Evolutionary conservation across 352 stramenopile species (phyloP).

Genomic region (Elongisporangium undulatum): DNA sequence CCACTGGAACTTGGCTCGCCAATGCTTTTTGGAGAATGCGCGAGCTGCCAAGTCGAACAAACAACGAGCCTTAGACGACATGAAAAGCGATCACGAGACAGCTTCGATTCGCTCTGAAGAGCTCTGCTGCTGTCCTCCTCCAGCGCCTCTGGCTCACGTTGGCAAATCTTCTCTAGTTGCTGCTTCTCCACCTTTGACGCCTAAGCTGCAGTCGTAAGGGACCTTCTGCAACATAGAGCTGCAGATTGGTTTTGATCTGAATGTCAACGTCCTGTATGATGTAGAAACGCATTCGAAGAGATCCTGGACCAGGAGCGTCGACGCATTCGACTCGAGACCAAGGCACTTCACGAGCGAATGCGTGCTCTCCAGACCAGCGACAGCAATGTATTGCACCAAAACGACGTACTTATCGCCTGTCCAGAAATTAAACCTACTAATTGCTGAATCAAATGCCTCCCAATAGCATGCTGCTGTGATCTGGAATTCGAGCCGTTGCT

Average conservation of each 20-base stretch:
- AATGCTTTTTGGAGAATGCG: slow-evolving; percentile 20
- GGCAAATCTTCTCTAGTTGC: not conserved
- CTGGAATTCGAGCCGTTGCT: too few species aligned
- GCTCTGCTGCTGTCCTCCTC: not conserved
- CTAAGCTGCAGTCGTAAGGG: not conserved
- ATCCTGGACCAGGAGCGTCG: slow-evolving; percentile 34
- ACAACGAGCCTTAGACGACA: slow-evolving; percentile 16
- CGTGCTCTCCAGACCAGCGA: slow-evolving; percentile 19
- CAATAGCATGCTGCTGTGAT: too few species aligned
- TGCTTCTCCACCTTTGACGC: not conserved
- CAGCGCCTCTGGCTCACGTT: not conserved
- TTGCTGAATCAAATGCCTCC: not conserved
- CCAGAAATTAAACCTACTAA: not conserved
- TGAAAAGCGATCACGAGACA: not conserved
- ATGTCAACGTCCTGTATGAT: not conserved
- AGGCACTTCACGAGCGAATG: slow-evolving; percentile 53
- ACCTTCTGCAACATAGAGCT: slow-evolving; percentile 5
- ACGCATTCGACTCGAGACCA: slow-evolving; percentile 43
- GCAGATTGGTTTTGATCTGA: not conserved
- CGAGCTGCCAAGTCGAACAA: slow-evolving; percentile 22
- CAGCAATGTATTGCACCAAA: not conserved
- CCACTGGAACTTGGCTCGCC: slow-evolving; percentile 4
- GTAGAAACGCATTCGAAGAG: slow-evolving; percentile 31
- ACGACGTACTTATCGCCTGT: not conserved
- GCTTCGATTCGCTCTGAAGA: not conserved